Base-by-base conservation (phyloP, 2,329 filamentous ascomycete genomes). In the Verticillium tricorpus region DNA sequence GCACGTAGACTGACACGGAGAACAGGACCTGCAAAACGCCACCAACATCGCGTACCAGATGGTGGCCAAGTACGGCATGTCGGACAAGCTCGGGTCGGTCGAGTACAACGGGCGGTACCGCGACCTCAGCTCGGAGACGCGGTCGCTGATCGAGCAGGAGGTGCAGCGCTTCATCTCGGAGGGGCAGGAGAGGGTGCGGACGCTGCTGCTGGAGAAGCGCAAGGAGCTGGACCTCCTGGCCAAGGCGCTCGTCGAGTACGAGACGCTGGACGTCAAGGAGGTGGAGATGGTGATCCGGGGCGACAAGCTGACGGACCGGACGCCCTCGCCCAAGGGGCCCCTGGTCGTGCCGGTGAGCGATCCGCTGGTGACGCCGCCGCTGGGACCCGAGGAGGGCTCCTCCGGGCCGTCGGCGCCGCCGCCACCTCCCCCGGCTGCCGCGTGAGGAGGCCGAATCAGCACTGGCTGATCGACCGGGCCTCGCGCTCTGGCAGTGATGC, bases 61-160 rank as follows among this genome's bases (percentile, higher is more conserved):
- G 87, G 90, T 99, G 11, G 95, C 93, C 5, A 83, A 86, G 63
- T 90, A 92, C 64, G 95, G 95, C 69, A 98, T 98, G 89, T 97
- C 92, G 2, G 85, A 89, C 61, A 85, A 85, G 64, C 84, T 99
- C 0, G 95, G 95, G 56, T 95, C 96, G 66, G 90, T 99, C 66
- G 94, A 98, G 71, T 89, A 97, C 64, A 83, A 86, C 31, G 88
- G 87, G 67, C 89, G 93, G 67, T 96, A 97, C 77, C 84, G 91
- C 54, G 83, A 86, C 59, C 84, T 99, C 22, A 97, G 93, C 60
- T 89, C 90, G 1, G 89, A 93, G 71, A 98, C 95, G 17, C 93
- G 93, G 74, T 85, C 91, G 65, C 80, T 90, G 64, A 96, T 99
- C 60, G 95, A 99, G 74, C 78, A 82, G 25, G 95, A 99, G 80